A percentile compares a stretch with the other conserved stretches of the same genome.
These are phyloP conservation scores for Rhizophagus clarus DNA, from an alignment of 192 early-diverging fungal genomes.

Conservation along the genomic window DNA sequence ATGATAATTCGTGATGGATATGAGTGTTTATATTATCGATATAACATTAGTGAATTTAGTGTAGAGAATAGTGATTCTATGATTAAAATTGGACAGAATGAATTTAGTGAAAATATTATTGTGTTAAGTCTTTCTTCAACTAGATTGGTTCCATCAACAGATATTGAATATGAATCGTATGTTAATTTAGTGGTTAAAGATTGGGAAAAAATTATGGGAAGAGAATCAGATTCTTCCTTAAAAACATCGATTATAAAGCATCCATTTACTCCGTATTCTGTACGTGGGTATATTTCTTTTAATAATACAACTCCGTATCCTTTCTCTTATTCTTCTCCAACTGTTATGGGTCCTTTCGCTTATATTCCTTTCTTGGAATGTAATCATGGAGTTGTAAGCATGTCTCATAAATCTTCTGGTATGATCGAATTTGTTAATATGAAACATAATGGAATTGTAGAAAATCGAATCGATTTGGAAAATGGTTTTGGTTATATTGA, in stretches of 20 bases:
- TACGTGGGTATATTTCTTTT: constrained; percentile 24
- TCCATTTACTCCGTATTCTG: neutral
- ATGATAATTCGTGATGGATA: constrained; percentile 29
- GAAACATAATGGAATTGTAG: constrained; percentile 1
- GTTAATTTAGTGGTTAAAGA: constrained; percentile 9
- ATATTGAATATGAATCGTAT: constrained; percentile 38
- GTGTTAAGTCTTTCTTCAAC: constrained; percentile 37
- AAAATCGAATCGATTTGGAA: constrained; percentile 26
- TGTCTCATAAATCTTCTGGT: constrained; percentile 38
- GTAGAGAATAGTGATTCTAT: neutral
- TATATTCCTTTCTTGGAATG: constrained; percentile 54
- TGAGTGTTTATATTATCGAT: constrained; percentile 45
- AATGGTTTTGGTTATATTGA: constrained; percentile 51
- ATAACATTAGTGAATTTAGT: constrained; percentile 39
- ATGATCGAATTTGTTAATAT: constrained; percentile 35
- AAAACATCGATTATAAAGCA: neutral
- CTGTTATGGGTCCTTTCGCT: constrained; percentile 48
- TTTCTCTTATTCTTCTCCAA: constrained; percentile 28
- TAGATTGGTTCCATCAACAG: constrained; percentile 39
- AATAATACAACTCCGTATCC: constrained; percentile 38
- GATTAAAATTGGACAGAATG: constrained; percentile 25
- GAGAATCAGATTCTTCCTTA: neutral
- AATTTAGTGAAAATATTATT: constrained; percentile 43
- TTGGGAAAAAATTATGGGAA: neutral
- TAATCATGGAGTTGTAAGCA: constrained; percentile 49